phyloP scores from a whole-genome alignment of 2,329 filamentous ascomycete species.

The Botryotinia convoluta region DNA sequence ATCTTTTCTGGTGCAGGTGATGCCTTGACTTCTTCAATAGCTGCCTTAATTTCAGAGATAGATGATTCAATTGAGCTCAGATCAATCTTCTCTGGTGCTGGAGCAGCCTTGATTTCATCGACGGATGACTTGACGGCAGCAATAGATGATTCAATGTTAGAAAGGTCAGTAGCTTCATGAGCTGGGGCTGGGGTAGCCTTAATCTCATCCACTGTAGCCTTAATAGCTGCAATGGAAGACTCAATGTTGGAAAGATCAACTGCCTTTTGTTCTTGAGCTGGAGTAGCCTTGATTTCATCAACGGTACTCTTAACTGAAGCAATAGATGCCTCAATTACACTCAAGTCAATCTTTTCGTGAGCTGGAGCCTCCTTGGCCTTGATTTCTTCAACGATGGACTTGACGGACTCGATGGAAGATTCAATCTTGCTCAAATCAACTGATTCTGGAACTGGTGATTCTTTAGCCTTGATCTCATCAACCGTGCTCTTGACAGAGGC shows the following conservation, averaged over 20 bases:
- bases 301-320: constrained; percentile 24
- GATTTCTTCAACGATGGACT: constrained; percentile 23
- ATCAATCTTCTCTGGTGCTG: constrained; percentile 24
- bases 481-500: constrained; percentile 21
- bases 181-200: constrained; percentile 23
- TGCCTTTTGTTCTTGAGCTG: constrained; percentile 21
- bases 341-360: constrained; percentile 25
- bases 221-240: constrained; percentile 6
- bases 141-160: constrained; percentile 22
- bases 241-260: constrained; percentile 23
- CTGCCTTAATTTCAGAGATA: constrained; percentile 24
- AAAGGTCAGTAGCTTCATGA: constrained; percentile 22
- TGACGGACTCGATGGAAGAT: constrained; percentile 24
- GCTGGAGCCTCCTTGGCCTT: constrained; percentile 25
- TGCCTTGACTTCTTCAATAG: constrained; percentile 23
- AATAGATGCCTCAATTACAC: constrained; percentile 22
- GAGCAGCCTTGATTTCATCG: constrained; percentile 20
- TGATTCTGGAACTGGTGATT: background rate
- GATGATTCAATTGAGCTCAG: constrained; percentile 24
- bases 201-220: constrained; percentile 23
- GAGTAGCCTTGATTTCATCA: constrained; percentile 17
- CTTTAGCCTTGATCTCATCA: constrained; percentile 18
- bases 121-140: constrained; percentile 24
- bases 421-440: constrained; percentile 11
- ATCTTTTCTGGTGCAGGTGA: constrained; percentile 23